These are phyloP conservation scores for Erodium moschatum DNA, from an alignment of 441 rosid species.

Conservation along the genomic window DNA sequence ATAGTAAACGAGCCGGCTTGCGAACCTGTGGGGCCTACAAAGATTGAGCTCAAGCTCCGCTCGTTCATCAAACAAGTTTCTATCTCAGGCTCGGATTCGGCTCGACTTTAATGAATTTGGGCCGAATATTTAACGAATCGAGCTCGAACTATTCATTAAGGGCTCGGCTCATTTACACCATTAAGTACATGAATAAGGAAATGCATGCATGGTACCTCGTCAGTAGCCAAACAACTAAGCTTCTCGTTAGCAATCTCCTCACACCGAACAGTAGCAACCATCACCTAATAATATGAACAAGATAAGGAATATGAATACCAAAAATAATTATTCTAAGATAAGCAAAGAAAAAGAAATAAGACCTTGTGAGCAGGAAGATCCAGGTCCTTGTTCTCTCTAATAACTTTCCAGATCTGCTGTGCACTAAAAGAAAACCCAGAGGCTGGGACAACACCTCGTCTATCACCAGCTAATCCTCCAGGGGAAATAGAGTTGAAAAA, in stretches of 20 bases:
- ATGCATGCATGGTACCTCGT: slow-evolving; percentile 36
- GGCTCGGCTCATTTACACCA: too few relatives aligned
- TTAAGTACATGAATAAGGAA: slow-evolving; percentile 10
- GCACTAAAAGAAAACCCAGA: slow-evolving; percentile 75
- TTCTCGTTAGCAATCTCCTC: too few relatives aligned
- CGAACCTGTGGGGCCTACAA: too few relatives aligned
- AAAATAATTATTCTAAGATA: slow-evolving; percentile 11
- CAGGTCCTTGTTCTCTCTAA: slow-evolving; percentile 77
- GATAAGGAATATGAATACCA: slow-evolving; percentile 13
- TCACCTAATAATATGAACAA: slow-evolving; percentile 41
- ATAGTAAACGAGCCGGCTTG: too few relatives aligned
- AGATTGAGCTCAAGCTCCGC: too few relatives aligned
- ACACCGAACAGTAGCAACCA: slow-evolving; percentile 32
- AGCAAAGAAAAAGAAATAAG: slow-evolving; percentile 10
- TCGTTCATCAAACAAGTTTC: too few relatives aligned
- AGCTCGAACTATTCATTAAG: too few relatives aligned
- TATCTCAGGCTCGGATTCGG: too few relatives aligned
- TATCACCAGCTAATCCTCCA: slow-evolving; percentile 75
- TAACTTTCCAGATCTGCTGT: slow-evolving; percentile 72
- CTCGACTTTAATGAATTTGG: too few relatives aligned
- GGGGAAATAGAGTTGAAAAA: slow-evolving; percentile 72
- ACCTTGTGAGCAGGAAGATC: slow-evolving; percentile 89
- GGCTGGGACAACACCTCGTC: slow-evolving; percentile 70
- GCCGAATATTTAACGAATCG: too few relatives aligned
- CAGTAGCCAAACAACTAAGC: slow-evolving; percentile 25